Conservation (phyloP, 2,329 filamentous ascomycete species). For the Fusarium proliferatum region DNA sequence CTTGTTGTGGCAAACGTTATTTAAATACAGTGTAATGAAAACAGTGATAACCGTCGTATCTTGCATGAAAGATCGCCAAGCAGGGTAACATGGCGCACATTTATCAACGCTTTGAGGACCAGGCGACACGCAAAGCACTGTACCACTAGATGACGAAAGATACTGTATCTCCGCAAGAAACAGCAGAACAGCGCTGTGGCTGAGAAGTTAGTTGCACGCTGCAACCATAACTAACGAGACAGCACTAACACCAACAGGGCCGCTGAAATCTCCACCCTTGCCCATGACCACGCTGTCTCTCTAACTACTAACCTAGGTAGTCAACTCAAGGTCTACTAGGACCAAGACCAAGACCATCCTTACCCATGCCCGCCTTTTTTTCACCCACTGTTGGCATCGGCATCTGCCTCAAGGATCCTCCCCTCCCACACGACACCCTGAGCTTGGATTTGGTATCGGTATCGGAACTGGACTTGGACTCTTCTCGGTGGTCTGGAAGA, state of each 20-base stretch:
- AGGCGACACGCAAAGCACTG: slow-evolving; percentile 11
- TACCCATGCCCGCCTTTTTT: slow-evolving; percentile 44
- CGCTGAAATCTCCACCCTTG: slow-evolving; percentile 16
- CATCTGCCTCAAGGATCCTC: slow-evolving; percentile 38
- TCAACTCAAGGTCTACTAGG: neutral
- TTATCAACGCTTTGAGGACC: neutral
- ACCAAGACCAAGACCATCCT: slow-evolving; percentile 28
- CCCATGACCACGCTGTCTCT: slow-evolving; percentile 25
- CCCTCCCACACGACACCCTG: slow-evolving; percentile 40
- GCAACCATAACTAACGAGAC: slow-evolving; percentile 9
- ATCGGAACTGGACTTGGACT: slow-evolving; percentile 17
- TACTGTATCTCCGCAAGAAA: slow-evolving; percentile 8
- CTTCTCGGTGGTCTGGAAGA: slow-evolving; percentile 36
- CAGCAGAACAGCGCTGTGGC: slow-evolving; percentile 14
- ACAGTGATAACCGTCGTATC: slow-evolving; percentile 9
- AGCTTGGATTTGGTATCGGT: slow-evolving; percentile 20
- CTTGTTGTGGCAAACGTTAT: slow-evolving; percentile 12
- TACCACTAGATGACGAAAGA: neutral
- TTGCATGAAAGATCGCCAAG: neutral
- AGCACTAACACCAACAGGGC: slow-evolving; percentile 3
- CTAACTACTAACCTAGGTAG: neutral
- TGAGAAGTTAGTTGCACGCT: slow-evolving; percentile 14
- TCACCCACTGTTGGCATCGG: slow-evolving; percentile 44
- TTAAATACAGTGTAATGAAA: slow-evolving; percentile 17
- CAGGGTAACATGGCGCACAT: slow-evolving; percentile 4